Base-by-base conservation (phyloP, 768 basidiomycete genomes). In the Tubosaeta sp. region DNA sequence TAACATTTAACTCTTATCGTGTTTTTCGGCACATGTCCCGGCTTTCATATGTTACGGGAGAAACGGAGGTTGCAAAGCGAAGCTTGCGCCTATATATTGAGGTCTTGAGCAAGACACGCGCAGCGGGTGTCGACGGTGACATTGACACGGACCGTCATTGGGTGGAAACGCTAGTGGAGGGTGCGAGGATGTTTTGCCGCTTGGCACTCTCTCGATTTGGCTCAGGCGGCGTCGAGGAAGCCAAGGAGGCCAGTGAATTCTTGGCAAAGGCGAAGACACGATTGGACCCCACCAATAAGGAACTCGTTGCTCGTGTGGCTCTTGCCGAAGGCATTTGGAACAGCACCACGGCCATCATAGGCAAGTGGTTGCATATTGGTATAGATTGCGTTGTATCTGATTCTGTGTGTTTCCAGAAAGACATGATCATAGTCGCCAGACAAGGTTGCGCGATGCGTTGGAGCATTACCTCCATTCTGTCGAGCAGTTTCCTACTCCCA, bases 1-100 rank as follows among this genome's bases (percentile, higher is more conserved):
- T 94, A 19, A 98, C 95, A 0, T 96, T 97, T 75, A 94, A 96
- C 63, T 94, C 90, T 0, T 87, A 86, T 53, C 81, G 84, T 9
- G 73, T 97, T 8, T 79, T 90, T 48, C 84, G 94, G 1, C 90
- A 96, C 67, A 84, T 97, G 76, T 82, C 83, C 25, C 82, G 87
- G 1, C 69, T 94, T 2, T 69, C 90, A 14, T 80, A 82, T 51
- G 77, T 81, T 12, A 74, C 78, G 0, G 82, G 81, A 9, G 84
- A 85, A 56, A 68, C 70, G 3, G 65, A 73, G 16, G 76, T 91
- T 4, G 87, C 90, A 3, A 82, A 80, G 60, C 81, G 90, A 18
- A 87, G 85, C 0, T 76, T 97, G 34, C 75, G 80, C 32, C 72
- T 97, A 25, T 98, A 98, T 61, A 76, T 86, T 9, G 86, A 90